Base-by-base conservation (phyloP, 1,139 yeast species). In the Petasospora fabianii region DNA sequence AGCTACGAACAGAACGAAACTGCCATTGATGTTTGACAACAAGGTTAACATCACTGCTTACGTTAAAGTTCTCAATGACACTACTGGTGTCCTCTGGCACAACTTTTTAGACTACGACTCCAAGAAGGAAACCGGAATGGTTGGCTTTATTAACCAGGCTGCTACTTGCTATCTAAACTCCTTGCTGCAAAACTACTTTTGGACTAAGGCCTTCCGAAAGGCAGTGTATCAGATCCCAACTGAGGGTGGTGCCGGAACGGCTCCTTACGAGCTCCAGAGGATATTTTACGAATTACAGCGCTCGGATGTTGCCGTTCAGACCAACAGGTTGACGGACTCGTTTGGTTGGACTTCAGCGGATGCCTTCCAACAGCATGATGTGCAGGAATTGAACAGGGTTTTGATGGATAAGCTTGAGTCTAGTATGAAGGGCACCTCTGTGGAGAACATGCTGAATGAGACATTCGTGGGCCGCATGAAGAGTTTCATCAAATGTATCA, bases 301-400 rank as follows among this genome's bases (percentile, higher is more conserved):
- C 5, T 82, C 96, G 0, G 65, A 70, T 16, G 78, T 75, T 19
- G 86, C 97, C 0, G 80, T 90, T 5, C 94, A 86, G 42, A 92
- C 99, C 0, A 61, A 77, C 48, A 96, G 87, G 56, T 69, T 92
- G 43, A 92, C 98, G 0, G 77, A 78, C 46, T 83, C 97, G 0
- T 92, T 92, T 68, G 98, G 99, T 10, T 92, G 99, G 99, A 96
- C 90, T 59, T 76, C 88, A 9, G 82, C 83, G 10, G 98, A 92
- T 54, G 96, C 97, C 0, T 94, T 92, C 60, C 86, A 96, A 7
- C 99, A 92, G 62, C 98, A 92, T 61, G 99, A 92, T 59, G 97
- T 92, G 13, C 98, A 94, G 60, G 99, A 92, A 60, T 72, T 94
- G 60, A 88, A 90, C 59, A 81, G 99, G 54, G 90, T 94, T 29